Evolutionary conservation across 257 asterid genomes (phyloP), one percentile per base, ranked within the genome.

Genomic region (Ligustrum vulgare): DNA sequence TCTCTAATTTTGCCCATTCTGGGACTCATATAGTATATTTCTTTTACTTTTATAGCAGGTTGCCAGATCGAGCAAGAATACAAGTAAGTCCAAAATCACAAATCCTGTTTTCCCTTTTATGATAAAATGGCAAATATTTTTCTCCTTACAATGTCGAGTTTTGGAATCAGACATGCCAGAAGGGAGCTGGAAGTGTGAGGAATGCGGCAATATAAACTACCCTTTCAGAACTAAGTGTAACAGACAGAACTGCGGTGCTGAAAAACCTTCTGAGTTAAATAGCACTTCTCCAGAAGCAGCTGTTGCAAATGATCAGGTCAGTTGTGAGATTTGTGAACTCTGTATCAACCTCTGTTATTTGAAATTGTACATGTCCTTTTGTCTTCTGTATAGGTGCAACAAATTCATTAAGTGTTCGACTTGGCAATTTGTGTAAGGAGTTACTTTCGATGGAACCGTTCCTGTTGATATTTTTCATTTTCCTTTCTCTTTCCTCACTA

Each of bases 181-280:
- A 8, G 97, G 98, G 64, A 93, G 98, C 87, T 93, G 97, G 98
- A 93, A 91, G 80, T 93, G 98, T 70, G 97, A 91, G 84, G 87
- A 93, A 74, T 91, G 96, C 89, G 87, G 87, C 92, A 93, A 93
- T 80, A 85, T 93, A 37, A 93, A 91, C 79, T 93, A 91, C 78
- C 97, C 96, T 49, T 93, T 93, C 77, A 89, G 98, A 84, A 91
- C 93, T 71, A 93, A 91, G 86, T 93, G 98, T 81, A 93, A 91
- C 89, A 89, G 97, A 83, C 98, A 89, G 83, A 88, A 91, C 78
- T 93, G 98, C 65, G 98, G 98, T 56, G 97, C 98, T 79, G 98
- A 93, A 47, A 93, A 91, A 78, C 98, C 98, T 33, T 76, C 89
- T 1, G 95, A 86, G 81, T 49, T 89, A 72, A 80, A 84, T 67